A percentile compares a stretch with the other conserved stretches of the same genome.
Evolutionary conservation across 2,329 filamentous ascomycete species (phyloP).

Genomic region (Fusarium tanahbumbuense): DNA sequence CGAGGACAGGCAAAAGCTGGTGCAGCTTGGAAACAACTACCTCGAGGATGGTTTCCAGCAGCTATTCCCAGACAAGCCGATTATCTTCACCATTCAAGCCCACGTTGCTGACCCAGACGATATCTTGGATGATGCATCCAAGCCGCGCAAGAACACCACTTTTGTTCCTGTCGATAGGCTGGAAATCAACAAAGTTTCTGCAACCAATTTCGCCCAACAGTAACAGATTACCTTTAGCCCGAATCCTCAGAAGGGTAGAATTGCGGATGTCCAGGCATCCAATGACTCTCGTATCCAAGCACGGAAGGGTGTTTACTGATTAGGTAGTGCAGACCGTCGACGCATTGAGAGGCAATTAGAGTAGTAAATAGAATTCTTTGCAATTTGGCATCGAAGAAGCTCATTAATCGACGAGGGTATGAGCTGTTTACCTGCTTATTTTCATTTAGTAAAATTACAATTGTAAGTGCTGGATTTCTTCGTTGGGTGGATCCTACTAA

Average conservation of each 20-base stretch:
- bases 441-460: too few relatives aligned
- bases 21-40: conserved; percentile 8
- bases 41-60: conserved; percentile 17
- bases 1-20: background rate
- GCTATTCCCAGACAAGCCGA: conserved; percentile 23
- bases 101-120: conserved; percentile 19
- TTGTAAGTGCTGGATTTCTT: too few relatives aligned
- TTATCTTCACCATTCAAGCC: conserved; percentile 24
- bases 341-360: conserved; percentile 13
- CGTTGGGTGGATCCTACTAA: background rate
- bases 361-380: background rate
- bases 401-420: too few relatives aligned
- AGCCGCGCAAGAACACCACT: background rate
- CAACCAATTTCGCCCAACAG: conserved; percentile 4
- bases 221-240: conserved; percentile 18
- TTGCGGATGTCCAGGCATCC: conserved; percentile 16
- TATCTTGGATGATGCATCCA: conserved; percentile 11
- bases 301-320: conserved; percentile 22
- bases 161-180: conserved; percentile 9
- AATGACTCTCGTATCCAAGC: conserved; percentile 14
- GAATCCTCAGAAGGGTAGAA: conserved; percentile 12
- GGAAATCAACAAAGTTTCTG: conserved; percentile 26
- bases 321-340: conserved; percentile 19
- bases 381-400: too few relatives aligned
- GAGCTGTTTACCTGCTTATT: too few relatives aligned